Base-by-base conservation (phyloP, 1,284 basidiomycete species). In the Pseudozyma sp. region DNA sequence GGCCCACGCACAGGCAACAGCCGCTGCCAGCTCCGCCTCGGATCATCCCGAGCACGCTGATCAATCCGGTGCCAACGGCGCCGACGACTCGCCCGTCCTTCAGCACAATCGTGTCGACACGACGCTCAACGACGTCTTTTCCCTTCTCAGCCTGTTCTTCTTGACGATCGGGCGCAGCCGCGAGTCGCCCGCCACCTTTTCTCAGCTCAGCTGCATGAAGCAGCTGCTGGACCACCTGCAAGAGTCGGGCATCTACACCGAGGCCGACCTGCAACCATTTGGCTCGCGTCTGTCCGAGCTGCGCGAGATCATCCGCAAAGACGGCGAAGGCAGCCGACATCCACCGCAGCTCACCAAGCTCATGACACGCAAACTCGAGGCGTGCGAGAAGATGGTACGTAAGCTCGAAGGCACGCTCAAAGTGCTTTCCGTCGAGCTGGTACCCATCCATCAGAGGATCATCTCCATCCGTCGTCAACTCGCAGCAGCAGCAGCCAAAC, bases 391-490 rank as follows among this genome's bases (percentile, higher is more conserved):
- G 66, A 67, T 71, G 37, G 67, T 83, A 13, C 70, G 71, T 35
- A 75, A 77, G 48, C 74, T 84, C 30, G 75, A 83, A 42, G 75
- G 75, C 48, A 67, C 80, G 24, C 78, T 84, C 59, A 82, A 79
- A 46, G 82, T 84, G 34, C 73, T 84, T 17, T 83, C 81, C 42
- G 82, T 83, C 61, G 82, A 84, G 63, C 77, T 84, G n/a, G 72
- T 84, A 5, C 81, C 81, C 11, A 82, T 83, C 54, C 82, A 84
- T 54, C 80, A 96, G 84, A 90, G 91, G 66, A 88, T 99, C 42
- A 92, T 99, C 47, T 90, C 89, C 29, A 89, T 98, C 57, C 90
- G 96, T 64, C 90, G 95, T 69, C 92, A 95, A 83, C 89, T 99
- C 24, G 93, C 92, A 42, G 89, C 92, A 1, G 89, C 98, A 43